Conservation (phyloP, 192 early-diverging fungal species). For the Podila minutissima region DNA sequence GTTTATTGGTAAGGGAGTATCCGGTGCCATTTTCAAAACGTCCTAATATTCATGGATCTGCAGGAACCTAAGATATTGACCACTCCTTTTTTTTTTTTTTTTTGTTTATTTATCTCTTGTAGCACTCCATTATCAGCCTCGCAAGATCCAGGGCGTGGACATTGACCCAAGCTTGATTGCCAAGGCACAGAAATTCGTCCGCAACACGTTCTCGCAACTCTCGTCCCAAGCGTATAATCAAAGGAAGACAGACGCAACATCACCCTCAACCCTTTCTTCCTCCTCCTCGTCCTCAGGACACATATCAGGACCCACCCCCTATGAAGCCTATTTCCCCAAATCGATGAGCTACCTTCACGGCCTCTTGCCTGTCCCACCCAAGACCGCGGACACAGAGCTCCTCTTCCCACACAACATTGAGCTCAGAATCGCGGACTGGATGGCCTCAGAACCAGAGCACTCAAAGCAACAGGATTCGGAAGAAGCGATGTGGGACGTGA, state of each 20-base stretch:
- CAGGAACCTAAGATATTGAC: too few species aligned
- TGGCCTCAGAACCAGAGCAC: constrained; percentile 20
- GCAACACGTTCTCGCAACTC: constrained; percentile 54
- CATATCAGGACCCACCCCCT: constrained; percentile 1
- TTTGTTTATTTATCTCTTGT: constrained; percentile 5
- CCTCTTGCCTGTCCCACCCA: constrained; percentile 15
- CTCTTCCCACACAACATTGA: constrained; percentile 71
- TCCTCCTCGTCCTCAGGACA: constrained; percentile 65
- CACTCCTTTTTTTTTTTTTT: neutral
- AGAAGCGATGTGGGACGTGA: constrained; percentile 60
- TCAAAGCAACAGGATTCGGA: neutral
- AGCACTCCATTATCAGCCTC: constrained; percentile 64
- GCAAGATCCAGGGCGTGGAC: constrained; percentile 74
- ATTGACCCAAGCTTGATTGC: constrained; percentile 73
- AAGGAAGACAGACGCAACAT: neutral
- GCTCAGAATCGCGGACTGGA: constrained; percentile 71
- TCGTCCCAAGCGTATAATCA: constrained; percentile 21
- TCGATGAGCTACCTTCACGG: constrained; percentile 31
- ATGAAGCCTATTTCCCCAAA: constrained; percentile 23
- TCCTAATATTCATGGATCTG: neutral
- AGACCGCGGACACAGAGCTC: constrained; percentile 2
- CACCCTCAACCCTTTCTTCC: neutral
- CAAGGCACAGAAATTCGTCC: constrained; percentile 61
- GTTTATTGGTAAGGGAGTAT: constrained; percentile 52
- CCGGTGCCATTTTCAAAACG: too few species aligned